A percentile compares a stretch with the other conserved stretches of the same genome.
Conservation (phyloP, 768 basidiomycete species). For the Mrakia blollopis region DNA sequence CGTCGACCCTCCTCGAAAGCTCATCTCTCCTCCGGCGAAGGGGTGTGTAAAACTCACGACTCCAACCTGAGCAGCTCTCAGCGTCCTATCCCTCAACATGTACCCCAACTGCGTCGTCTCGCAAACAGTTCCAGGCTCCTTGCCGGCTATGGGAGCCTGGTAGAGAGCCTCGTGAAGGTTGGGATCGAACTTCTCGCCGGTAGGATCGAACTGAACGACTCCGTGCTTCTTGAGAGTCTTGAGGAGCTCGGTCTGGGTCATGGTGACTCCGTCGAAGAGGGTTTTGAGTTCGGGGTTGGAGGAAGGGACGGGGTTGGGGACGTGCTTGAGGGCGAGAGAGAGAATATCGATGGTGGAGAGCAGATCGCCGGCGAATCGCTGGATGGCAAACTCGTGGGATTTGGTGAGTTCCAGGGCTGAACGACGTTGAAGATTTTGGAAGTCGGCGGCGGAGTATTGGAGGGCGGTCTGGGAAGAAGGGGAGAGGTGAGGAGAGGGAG, state of each 20-base stretch:
- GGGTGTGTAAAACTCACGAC: constrained; percentile 61
- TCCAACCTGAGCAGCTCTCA: constrained; percentile 94
- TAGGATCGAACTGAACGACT: constrained; percentile 84
- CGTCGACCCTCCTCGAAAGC: neutral
- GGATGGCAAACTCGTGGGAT: constrained; percentile 87
- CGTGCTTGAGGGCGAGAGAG: constrained; percentile 63
- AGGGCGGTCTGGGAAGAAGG: constrained; percentile 87
- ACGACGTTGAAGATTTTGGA: constrained; percentile 88
- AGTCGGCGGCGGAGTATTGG: constrained; percentile 90
- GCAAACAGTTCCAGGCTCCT: constrained; percentile 81
- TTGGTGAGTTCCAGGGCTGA: constrained; percentile 77
- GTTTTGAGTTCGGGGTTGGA: constrained; percentile 52
- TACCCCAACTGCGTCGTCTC: constrained; percentile 88
- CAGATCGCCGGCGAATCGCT: constrained; percentile 68
- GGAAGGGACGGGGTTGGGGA: constrained; percentile 49
- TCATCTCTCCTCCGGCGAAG: neutral
- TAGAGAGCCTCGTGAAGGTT: constrained; percentile 93
- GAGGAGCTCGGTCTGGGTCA: constrained; percentile 83
- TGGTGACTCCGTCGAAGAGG: constrained; percentile 77
- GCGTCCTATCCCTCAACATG: constrained; percentile 85
- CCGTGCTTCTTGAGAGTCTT: constrained; percentile 89
- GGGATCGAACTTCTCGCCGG: constrained; percentile 89
- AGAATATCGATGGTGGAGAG: constrained; percentile 89
- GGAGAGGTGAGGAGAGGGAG: too few relatives aligned
- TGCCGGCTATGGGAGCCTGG: constrained; percentile 68